Evolutionary conservation across 2,329 filamentous ascomycete species (phyloP).

Genomic region (Monilinia aucupariae): DNA sequence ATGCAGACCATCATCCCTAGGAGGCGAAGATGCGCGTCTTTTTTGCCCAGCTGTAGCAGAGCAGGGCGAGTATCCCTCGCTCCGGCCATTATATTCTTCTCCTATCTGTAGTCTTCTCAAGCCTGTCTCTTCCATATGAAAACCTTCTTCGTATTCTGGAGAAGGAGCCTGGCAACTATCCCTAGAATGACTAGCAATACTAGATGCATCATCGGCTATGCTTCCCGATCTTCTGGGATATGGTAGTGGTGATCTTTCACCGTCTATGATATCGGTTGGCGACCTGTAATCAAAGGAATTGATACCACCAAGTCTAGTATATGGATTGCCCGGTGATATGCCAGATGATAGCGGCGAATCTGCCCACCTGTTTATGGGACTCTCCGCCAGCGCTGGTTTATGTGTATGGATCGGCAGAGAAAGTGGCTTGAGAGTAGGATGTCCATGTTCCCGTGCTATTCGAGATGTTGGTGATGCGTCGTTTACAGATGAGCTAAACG

Average conservation of each 20-base stretch:
- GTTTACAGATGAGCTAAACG: slow-evolving; percentile 33
- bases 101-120: slow-evolving; percentile 45
- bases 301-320: slow-evolving; percentile 24
- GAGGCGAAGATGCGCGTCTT: slow-evolving; percentile 56
- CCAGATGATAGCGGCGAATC: slow-evolving; percentile 32
- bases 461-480: slow-evolving; percentile 35
- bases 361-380: slow-evolving; percentile 33
- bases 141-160: slow-evolving; percentile 39
- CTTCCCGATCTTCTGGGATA: slow-evolving; percentile 40
- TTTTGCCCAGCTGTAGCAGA: slow-evolving; percentile 49
- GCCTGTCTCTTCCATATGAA: slow-evolving; percentile 49
- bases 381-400: slow-evolving; percentile 31
- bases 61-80: slow-evolving; percentile 31
- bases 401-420: slow-evolving; percentile 34
- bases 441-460: slow-evolving; percentile 30
- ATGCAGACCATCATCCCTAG: slow-evolving; percentile 44
- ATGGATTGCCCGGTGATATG: slow-evolving; percentile 30
- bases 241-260: slow-evolving; percentile 31
- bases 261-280: slow-evolving; percentile 32
- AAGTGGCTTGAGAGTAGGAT: slow-evolving; percentile 34
- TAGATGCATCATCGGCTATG: slow-evolving; percentile 45
- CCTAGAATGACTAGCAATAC: slow-evolving; percentile 46
- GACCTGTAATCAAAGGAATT: slow-evolving; percentile 31
- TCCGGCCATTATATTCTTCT: slow-evolving; percentile 43
- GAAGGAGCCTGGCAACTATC: slow-evolving; percentile 53